Conservation (phyloP, 2,329 filamentous ascomycete species). For the Celoporthe dispersa region DNA sequence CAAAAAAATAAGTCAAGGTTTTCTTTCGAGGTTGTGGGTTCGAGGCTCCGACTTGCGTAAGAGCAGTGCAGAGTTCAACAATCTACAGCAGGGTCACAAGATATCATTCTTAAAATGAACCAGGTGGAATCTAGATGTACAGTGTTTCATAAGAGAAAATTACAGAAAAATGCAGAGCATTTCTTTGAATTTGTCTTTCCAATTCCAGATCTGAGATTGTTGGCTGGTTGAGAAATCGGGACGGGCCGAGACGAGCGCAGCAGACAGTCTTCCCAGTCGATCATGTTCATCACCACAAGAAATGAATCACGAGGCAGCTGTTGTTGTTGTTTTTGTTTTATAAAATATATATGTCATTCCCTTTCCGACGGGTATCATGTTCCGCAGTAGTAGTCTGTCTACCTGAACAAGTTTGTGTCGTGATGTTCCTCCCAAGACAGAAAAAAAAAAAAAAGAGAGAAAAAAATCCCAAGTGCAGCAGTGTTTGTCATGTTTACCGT, state of each 20-base stretch:
- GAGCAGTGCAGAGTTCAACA: background rate
- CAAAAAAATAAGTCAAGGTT: too few species aligned
- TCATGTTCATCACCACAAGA: background rate
- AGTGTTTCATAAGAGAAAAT: background rate
- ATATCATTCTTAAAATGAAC: background rate
- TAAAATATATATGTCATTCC: constrained; percentile 15
- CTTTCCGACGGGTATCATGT: constrained; percentile 26
- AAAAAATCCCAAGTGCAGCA: background rate
- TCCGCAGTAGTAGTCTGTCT: constrained; percentile 19
- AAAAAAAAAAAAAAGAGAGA: background rate
- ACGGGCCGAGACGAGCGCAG: constrained; percentile 4
- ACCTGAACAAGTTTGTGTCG: constrained; percentile 19
- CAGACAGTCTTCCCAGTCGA: background rate
- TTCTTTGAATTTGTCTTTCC: background rate
- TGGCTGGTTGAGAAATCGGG: background rate
- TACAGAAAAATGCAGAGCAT: background rate
- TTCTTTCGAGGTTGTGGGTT: background rate
- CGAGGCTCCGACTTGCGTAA: background rate
- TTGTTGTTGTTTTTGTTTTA: background rate
- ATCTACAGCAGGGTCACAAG: background rate
- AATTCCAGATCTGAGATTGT: background rate
- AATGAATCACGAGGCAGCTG: background rate
- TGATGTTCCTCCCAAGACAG: constrained; percentile 4
- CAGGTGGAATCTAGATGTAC: background rate
- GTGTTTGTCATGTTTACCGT: constrained; percentile 9